Conservation (phyloP, 1,139 yeast species). For the Yamadazyma taylorii region DNA sequence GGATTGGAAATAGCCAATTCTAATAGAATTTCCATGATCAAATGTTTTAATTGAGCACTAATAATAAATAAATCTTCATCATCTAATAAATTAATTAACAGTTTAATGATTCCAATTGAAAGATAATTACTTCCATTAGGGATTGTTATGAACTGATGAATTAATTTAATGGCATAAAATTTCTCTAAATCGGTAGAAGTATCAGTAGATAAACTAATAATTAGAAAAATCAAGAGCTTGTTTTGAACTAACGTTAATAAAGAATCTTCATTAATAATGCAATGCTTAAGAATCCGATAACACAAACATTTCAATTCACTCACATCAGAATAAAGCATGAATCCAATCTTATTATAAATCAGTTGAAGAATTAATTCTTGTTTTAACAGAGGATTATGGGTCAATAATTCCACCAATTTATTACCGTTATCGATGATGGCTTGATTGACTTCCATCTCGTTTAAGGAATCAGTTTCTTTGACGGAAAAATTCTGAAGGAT, state of each 20-base stretch:
- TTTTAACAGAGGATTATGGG: conserved; percentile 59
- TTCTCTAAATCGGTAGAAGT: conserved; percentile 59
- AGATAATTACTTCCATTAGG: conserved; percentile 57
- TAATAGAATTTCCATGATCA: conserved; percentile 59
- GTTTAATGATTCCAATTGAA: conserved; percentile 66
- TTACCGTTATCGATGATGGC: conserved; percentile 60
- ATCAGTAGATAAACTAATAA: conserved; percentile 61
- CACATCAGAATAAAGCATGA: conserved; percentile 56
- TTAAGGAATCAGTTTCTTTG: conserved; percentile 6
- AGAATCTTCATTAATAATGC: conserved; percentile 56
- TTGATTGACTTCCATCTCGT: conserved; percentile 2
- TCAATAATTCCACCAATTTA: conserved; percentile 58
- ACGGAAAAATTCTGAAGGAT: conserved; percentile 15
- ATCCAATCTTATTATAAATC: conserved; percentile 60
- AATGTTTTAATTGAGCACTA: conserved; percentile 7
- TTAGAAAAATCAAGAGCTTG: conserved; percentile 61
- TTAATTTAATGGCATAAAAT: conserved; percentile 73
- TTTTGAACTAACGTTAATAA: conserved; percentile 45
- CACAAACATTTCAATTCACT: conserved; percentile 75
- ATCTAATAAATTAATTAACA: conserved; percentile 72
- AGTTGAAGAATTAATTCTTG: conserved; percentile 65
- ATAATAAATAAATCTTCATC: conserved; percentile 15
- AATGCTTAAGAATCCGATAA: conserved; percentile 67
- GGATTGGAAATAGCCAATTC: conserved; percentile 70
- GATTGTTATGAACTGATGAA: conserved; percentile 61